phyloP scores from a whole-genome alignment of 495 filamentous ascomycete genomes.

The Lepidopterella palustris region DNA sequence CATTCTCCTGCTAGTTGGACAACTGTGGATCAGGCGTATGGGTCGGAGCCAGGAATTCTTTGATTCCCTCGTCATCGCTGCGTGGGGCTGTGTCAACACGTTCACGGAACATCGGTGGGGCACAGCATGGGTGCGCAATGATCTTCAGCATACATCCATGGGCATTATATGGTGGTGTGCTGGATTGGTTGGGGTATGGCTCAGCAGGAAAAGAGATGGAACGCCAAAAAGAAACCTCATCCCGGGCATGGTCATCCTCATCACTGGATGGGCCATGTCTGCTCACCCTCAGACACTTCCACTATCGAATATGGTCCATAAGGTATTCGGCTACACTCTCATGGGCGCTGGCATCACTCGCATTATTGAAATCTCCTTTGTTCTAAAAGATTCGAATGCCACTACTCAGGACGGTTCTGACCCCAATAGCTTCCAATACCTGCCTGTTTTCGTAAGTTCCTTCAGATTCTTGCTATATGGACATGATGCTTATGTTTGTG shows the following conservation, averaged over 20 bases:
- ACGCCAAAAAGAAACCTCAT: slow-evolving; percentile 85
- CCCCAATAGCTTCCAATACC: slow-evolving; percentile 83
- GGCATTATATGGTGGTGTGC: slow-evolving; percentile 97
- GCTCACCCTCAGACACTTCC: slow-evolving; percentile 75
- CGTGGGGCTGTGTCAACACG: slow-evolving; percentile 95
- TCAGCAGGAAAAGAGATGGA: slow-evolving; percentile 76
- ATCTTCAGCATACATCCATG: slow-evolving; percentile 96
- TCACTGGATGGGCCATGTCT: slow-evolving; percentile 95
- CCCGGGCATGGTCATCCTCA: slow-evolving; percentile 77
- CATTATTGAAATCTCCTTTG: slow-evolving; percentile 87
- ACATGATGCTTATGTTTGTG: neutral
- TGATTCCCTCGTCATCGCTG: slow-evolving; percentile 82
- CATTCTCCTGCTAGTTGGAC: slow-evolving; percentile 80
- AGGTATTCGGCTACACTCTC: slow-evolving; percentile 89
- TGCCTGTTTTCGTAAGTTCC: slow-evolving; percentile 77
- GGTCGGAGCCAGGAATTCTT: slow-evolving; percentile 96
- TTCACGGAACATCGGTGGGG: slow-evolving; percentile 98
- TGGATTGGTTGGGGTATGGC: slow-evolving; percentile 85
- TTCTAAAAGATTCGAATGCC: slow-evolving; percentile 63
- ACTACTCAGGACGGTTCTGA: slow-evolving; percentile 54
- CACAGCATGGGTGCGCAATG: slow-evolving; percentile 79
- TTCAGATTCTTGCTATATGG: neutral
- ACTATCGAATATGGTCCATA: slow-evolving; percentile 83
- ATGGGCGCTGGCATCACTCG: slow-evolving; percentile 82
- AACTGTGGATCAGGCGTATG: slow-evolving; percentile 75